phyloP scores from a whole-genome alignment of 441 rosid species.

The Gossypium lobatum region DNA sequence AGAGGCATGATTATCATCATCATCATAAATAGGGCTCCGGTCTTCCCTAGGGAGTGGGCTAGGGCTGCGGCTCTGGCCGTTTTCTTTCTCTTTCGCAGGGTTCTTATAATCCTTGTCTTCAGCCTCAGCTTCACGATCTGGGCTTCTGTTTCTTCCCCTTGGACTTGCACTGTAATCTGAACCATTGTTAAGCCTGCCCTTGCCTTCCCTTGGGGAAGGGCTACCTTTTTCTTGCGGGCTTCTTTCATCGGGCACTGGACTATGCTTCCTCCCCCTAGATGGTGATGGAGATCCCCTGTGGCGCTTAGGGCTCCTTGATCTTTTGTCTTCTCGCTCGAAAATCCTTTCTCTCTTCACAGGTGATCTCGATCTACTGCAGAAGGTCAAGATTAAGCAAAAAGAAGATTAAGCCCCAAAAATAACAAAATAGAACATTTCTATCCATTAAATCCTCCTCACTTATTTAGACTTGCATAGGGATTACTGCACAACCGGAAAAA shows the following conservation, averaged over 20 bases:
- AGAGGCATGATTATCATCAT: constrained; percentile 32
- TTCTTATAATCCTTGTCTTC: constrained; percentile 26
- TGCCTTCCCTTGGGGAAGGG: constrained; percentile 34
- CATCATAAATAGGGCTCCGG: constrained; percentile 29
- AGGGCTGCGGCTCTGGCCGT: constrained; percentile 36
- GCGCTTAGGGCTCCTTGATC: constrained; percentile 50
- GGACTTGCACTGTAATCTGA: constrained; percentile 34
- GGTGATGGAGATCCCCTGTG: constrained; percentile 37
- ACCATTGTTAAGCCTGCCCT: constrained; percentile 28
- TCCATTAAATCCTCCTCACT: neutral
- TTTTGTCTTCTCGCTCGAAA: constrained; percentile 30
- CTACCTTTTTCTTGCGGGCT: constrained; percentile 39
- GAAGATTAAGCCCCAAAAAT: no score
- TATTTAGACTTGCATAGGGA: neutral
- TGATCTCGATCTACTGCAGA: constrained; percentile 48
- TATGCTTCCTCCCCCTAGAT: constrained; percentile 39
- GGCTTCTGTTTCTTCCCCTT: constrained; percentile 35
- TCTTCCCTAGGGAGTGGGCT: constrained; percentile 28
- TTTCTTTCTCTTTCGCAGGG: constrained; percentile 37
- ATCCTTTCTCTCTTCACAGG: constrained; percentile 51
- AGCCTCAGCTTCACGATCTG: constrained; percentile 23
- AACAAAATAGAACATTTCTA: no score
- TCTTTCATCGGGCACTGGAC: constrained; percentile 23
- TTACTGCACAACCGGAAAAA: no score
- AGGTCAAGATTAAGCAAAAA: neutral